Base-by-base conservation (phyloP, 1,284 basidiomycete species). In the Amylostereum chailletii region DNA sequence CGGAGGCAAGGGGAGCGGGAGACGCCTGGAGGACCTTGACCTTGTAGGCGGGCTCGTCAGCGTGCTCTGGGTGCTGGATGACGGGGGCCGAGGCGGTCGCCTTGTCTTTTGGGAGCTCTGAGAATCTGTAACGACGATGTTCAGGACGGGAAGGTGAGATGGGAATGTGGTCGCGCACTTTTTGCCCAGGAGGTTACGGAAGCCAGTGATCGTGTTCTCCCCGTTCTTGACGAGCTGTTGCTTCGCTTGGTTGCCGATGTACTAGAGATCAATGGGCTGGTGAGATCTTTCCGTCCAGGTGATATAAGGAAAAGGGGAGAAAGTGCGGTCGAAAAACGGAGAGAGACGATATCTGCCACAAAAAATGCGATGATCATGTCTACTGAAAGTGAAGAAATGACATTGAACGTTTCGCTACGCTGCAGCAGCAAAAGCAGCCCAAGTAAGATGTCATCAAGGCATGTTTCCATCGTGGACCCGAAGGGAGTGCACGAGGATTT, bases 171-270 rank as follows among this genome's bases (percentile, higher is more conserved):
- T 19, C 9, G 69, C 76, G 34, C 51, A 92, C 86, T 83, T 92
- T 75, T 92, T 92, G 47, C 96, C 95, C 38, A 99, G 76, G 7
- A 98, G 74, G 67, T 97, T 94, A 45, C 94, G 78, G 76, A 99
- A 99, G 7, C 88, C 88, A 46, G 85, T 86, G 61, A 99, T 94
- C 36, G 94, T 96, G 68, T 99, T 99, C 64, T 86, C 76, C 3
- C 89, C 76, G 67, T 99, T 99, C 69, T 97, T 94, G 32, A 99
- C 88, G 45, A 98, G 86, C 65, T 99, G 95, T 7, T 84, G 87
- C 62, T 87, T 92, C 46, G 95, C 95, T 64, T 94, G 91, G 70
- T 93, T 96, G 58, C 95, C 95, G 50, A 96, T 88, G 72, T 99
- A 98, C 90, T 94, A 60, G 3, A 42, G 27, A 36, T 37, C n/a